phyloP scores from a whole-genome alignment of 371 early-diverging fungal species.

The Syncephalastrum sp. region DNA sequence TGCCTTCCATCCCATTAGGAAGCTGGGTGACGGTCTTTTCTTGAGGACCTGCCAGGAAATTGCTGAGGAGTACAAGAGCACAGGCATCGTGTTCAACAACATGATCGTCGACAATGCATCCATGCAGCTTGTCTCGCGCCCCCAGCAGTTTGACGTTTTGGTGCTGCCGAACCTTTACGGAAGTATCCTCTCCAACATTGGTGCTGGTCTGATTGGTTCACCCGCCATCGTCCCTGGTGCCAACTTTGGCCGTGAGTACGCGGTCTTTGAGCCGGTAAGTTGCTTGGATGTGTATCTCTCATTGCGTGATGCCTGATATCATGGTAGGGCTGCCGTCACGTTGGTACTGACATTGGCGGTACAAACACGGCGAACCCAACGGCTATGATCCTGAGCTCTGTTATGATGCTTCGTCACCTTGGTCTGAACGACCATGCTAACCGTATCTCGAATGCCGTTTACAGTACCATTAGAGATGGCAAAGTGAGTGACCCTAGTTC shows the following conservation, averaged over 20 bases:
- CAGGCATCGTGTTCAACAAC: slow-evolving; percentile 89
- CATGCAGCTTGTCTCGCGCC: slow-evolving; percentile 96
- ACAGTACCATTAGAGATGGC: slow-evolving; percentile 69
- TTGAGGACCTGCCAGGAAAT: slow-evolving; percentile 92
- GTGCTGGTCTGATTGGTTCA: slow-evolving; percentile 94
- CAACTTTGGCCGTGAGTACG: slow-evolving; percentile 94
- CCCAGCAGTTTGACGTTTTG: slow-evolving; percentile 97
- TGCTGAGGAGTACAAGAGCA: slow-evolving; percentile 85
- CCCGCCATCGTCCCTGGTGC: slow-evolving; percentile 94
- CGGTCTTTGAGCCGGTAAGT: slow-evolving; percentile 92
- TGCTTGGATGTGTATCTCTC: neutral
- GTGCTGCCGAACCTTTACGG: slow-evolving; percentile 98
- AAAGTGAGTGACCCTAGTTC: slow-evolving; percentile 31
- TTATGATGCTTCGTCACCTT: slow-evolving; percentile 98
- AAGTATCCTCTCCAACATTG: slow-evolving; percentile 94
- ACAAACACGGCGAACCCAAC: slow-evolving; percentile 92
- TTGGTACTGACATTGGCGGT: slow-evolving; percentile 89
- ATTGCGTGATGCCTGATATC: neutral
- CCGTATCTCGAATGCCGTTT: slow-evolving; percentile 81
- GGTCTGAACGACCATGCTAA: slow-evolving; percentile 76
- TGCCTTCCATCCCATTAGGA: slow-evolving; percentile 48
- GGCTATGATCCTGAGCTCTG: slow-evolving; percentile 89
- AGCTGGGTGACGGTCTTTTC: slow-evolving; percentile 97
- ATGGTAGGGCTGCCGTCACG: slow-evolving; percentile 86
- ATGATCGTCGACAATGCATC: slow-evolving; percentile 98